Evolutionary conservation across 148 eudicot genomes (phyloP).

Genomic region (Agrostemma githago): DNA sequence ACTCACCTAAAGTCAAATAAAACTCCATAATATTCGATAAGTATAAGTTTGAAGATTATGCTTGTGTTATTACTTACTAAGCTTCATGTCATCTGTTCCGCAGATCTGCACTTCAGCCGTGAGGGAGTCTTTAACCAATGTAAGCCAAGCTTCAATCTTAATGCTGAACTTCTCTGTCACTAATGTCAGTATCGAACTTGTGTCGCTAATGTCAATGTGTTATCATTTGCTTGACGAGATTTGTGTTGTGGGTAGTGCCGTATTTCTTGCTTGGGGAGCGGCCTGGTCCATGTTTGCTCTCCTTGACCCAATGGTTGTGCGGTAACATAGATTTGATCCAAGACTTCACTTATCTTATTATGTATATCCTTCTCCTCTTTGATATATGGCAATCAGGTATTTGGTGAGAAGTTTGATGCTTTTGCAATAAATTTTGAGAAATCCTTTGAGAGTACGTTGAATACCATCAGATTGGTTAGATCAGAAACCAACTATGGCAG

Average conservation of each 20-base stretch:
- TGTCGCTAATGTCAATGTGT: constrained; percentile 11
- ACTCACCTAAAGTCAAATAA: neutral
- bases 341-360: neutral
- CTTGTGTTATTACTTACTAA: neutral
- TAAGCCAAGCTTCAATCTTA: constrained; percentile 38
- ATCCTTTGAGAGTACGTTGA: constrained; percentile 74
- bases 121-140: constrained; percentile 76
- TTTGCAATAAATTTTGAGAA: constrained; percentile 70
- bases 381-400: constrained; percentile 50
- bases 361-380: constrained; percentile 19
- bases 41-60: neutral
- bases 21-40: neutral
- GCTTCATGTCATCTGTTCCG: constrained; percentile 13
- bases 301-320: neutral
- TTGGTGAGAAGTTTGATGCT: constrained; percentile 66
- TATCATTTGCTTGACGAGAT: constrained; percentile 11
- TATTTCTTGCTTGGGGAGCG: neutral
- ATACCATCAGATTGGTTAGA: constrained; percentile 59
- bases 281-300: neutral
- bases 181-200: neutral
- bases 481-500: constrained; percentile 32
- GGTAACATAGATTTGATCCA: neutral
- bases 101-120: constrained; percentile 88
- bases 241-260: constrained; percentile 4
- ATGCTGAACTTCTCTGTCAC: constrained; percentile 8